A percentile compares a stretch with the other conserved stretches of the same genome.
Evolutionary conservation across 1,284 basidiomycete genomes (phyloP).

Genomic region (Amylostereum areolatum): DNA sequence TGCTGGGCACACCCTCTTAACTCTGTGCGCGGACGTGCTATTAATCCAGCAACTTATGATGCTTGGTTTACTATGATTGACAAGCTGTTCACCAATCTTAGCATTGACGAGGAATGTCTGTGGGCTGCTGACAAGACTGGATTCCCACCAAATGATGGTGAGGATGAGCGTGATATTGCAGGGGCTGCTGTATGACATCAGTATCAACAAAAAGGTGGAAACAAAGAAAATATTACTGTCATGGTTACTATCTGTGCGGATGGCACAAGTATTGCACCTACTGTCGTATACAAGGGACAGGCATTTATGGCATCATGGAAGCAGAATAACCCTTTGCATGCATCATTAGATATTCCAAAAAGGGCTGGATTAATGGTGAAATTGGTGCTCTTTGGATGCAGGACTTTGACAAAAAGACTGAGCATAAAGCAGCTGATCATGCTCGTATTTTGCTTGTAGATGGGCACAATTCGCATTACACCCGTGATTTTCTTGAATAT

Average conservation of each 20-base stretch:
- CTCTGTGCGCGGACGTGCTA: constrained; percentile 23
- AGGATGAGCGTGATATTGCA: constrained; percentile 5
- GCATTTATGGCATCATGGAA: constrained; percentile 27
- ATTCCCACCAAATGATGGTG: constrained; percentile 15
- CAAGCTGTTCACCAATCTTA: constrained; percentile 16
- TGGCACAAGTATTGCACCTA: constrained; percentile 22
- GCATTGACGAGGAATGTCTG: constrained; percentile 11
- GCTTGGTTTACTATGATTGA: constrained; percentile 20
- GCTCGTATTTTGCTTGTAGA: constrained; percentile 30
- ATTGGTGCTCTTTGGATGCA: constrained; percentile 32
- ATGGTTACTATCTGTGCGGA: constrained; percentile 32
- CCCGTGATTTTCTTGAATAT: constrained; percentile 28
- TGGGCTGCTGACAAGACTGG: constrained; percentile 30
- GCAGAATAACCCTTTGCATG: constrained; percentile 31
- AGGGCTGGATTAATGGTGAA: constrained; percentile 28
- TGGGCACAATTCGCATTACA: constrained; percentile 39
- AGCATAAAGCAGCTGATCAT: constrained; percentile 23
- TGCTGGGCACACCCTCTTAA: constrained; percentile 26
- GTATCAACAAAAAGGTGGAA: constrained; percentile 25
- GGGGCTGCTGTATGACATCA: constrained; percentile 17
- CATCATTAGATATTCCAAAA: constrained; percentile 32
- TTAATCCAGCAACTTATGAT: constrained; percentile 28
- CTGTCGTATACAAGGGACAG: constrained; percentile 34
- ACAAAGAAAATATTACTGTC: constrained; percentile 32
- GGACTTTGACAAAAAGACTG: constrained; percentile 28